Conservation (phyloP, 2,329 filamentous ascomycete genomes). For the Sordariomycetes sp. region DNA sequence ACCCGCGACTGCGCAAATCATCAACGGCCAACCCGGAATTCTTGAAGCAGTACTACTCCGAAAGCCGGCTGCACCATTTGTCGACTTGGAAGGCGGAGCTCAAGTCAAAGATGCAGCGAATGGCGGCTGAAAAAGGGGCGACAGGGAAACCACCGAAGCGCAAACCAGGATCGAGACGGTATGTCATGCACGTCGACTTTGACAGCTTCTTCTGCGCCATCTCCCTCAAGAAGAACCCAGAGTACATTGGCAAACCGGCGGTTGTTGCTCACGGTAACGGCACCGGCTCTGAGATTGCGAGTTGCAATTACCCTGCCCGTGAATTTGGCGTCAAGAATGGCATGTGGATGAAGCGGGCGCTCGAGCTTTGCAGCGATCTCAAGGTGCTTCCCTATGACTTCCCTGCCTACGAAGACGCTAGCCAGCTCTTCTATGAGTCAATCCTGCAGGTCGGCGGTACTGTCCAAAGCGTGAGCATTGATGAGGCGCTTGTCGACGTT, state of each 20-base stretch:
- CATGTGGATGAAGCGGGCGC: slow-evolving; percentile 97
- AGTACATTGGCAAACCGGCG: slow-evolving; percentile 68
- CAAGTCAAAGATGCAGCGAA: slow-evolving; percentile 76
- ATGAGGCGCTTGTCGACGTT: slow-evolving; percentile 85
- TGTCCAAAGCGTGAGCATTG: slow-evolving; percentile 94
- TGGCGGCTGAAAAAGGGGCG: slow-evolving; percentile 60
- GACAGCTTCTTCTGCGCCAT: slow-evolving; percentile 98
- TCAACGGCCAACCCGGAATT: slow-evolving; percentile 92
- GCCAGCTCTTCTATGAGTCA: slow-evolving; percentile 75
- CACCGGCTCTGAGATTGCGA: slow-evolving; percentile 86
- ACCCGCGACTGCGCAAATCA: slow-evolving; percentile 78
- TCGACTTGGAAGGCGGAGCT: slow-evolving; percentile 95
- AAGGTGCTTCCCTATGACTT: slow-evolving; percentile 96
- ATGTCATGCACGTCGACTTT: slow-evolving; percentile 93
- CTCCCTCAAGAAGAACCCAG: slow-evolving; percentile 67
- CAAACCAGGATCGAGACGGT: slow-evolving; percentile 55
- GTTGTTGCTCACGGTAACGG: slow-evolving; percentile 85
- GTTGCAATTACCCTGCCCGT: slow-evolving; percentile 90
- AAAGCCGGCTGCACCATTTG: slow-evolving; percentile 88
- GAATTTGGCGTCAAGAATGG: slow-evolving; percentile 87
- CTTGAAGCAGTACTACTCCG: slow-evolving; percentile 86
- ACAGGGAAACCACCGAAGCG: slow-evolving; percentile 36
- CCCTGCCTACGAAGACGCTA: slow-evolving; percentile 86
- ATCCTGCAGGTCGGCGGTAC: slow-evolving; percentile 72
- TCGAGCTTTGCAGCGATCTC: slow-evolving; percentile 73